phyloP scores from a whole-genome alignment of 441 rosid genomes.

The Pelargonium australe region DNA sequence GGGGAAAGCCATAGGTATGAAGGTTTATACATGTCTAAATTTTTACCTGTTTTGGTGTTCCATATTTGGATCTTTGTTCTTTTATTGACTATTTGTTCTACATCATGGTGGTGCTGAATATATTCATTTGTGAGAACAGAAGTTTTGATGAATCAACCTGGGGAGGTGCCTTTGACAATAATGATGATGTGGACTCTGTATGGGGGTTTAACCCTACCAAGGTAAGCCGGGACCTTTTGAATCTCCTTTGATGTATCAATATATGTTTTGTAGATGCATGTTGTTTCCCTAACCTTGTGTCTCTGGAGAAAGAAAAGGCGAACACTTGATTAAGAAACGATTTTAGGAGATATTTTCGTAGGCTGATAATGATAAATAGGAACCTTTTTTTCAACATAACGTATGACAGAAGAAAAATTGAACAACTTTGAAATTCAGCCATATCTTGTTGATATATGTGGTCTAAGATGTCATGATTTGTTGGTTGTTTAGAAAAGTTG shows the following conservation, averaged over 20 bases:
- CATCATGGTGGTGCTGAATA: slow-evolving; percentile 10
- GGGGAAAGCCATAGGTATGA: slow-evolving; percentile 44
- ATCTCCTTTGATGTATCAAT: neutral
- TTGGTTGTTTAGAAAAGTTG: too few relatives aligned
- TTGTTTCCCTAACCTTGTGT: neutral
- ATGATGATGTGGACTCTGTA: slow-evolving; percentile 79
- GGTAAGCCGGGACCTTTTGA: slow-evolving; percentile 40
- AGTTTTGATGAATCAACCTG: slow-evolving; percentile 84
- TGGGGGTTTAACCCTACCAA: slow-evolving; percentile 81
- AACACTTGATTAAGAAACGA: neutral
- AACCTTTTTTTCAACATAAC: too few relatives aligned
- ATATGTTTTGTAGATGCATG: neutral
- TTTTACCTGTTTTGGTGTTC: neutral
- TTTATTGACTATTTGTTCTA: neutral
- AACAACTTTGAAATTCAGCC: too few relatives aligned
- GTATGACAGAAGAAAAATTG: too few relatives aligned
- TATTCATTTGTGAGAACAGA: slow-evolving; percentile 25
- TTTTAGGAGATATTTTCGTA: too few relatives aligned
- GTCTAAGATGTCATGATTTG: too few relatives aligned
- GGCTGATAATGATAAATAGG: too few relatives aligned
- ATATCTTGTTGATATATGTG: too few relatives aligned
- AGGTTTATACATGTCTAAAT: neutral
- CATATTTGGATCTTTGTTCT: neutral
- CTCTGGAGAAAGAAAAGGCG: neutral
- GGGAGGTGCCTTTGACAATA: slow-evolving; percentile 80